Evolutionary conservation across 2,329 filamentous ascomycete genomes (phyloP).

Genomic region (Alternaria triticina): DNA sequence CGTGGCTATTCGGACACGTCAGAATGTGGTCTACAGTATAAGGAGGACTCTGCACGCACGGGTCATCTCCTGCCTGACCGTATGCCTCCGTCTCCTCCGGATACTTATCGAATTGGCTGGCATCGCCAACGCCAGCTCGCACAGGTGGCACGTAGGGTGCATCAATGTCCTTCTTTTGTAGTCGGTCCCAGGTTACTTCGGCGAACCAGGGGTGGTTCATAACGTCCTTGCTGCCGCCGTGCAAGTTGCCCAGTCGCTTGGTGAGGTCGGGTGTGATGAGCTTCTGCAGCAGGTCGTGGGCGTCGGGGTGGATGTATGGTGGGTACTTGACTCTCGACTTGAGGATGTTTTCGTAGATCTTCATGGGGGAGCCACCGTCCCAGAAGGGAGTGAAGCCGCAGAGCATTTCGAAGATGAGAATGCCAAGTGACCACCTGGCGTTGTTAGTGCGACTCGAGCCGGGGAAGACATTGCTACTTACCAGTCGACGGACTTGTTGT

Average conservation of each 20-base stretch:
- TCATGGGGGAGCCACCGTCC: slow-evolving; percentile 97
- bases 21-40: slow-evolving; percentile 33
- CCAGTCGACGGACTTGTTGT: slow-evolving; percentile 99
- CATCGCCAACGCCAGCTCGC: slow-evolving; percentile 89
- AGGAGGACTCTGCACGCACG: slow-evolving; percentile 68
- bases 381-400: slow-evolving; percentile 99
- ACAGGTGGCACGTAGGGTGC: slow-evolving; percentile 97
- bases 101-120: slow-evolving; percentile 97
- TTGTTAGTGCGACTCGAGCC: slow-evolving; percentile 10
- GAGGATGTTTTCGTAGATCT: slow-evolving; percentile 99
- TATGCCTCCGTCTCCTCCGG: slow-evolving; percentile 96
- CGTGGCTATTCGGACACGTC: slow-evolving; percentile 43
- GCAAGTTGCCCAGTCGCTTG: slow-evolving; percentile 92
- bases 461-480: slow-evolving; percentile 56
- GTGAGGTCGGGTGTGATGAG: slow-evolving; percentile 95
- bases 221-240: slow-evolving; percentile 87
- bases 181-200: slow-evolving; percentile 95
- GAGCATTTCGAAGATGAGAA: slow-evolving; percentile 99
- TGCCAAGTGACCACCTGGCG: slow-evolving; percentile 93
- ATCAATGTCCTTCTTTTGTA: slow-evolving; percentile 96
- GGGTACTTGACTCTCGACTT: slow-evolving; percentile 96
- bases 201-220: slow-evolving; percentile 97
- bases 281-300: slow-evolving; percentile 88
- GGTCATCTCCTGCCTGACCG: slow-evolving; percentile 77
- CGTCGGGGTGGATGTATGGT: slow-evolving; percentile 91